phyloP scores from a whole-genome alignment of 106 monocot genomes.

The Narthecium ossifragum region DNA sequence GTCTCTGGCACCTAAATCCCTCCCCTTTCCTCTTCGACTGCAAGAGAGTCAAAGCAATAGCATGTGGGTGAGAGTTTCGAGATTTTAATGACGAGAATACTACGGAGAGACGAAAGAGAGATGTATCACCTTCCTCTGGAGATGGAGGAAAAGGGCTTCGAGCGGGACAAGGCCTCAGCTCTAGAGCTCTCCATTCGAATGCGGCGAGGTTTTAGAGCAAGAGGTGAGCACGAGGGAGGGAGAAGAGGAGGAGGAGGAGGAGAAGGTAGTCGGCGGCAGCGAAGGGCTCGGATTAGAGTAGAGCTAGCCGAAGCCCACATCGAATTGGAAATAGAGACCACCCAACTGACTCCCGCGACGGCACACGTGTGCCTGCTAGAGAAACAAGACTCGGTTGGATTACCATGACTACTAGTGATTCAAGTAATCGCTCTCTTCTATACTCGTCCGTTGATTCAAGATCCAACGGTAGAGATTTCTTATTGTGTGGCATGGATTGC shows the following conservation, averaged over 20 bases:
- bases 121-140: too few relatives aligned
- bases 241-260: background rate
- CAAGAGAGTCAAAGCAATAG: background rate
- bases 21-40: slow-evolving; percentile 25
- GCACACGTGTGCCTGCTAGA: too few relatives aligned
- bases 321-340: too few relatives aligned
- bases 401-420: too few relatives aligned
- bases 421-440: too few relatives aligned
- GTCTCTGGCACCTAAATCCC: slow-evolving; percentile 8
- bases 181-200: slow-evolving; percentile 17
- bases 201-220: background rate
- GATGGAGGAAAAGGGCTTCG: too few relatives aligned
- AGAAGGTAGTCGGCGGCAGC: background rate
- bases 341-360: too few relatives aligned
- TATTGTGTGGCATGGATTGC: too few relatives aligned
- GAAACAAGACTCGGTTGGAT: too few relatives aligned
- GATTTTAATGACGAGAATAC: slow-evolving; percentile 16
- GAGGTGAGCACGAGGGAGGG: background rate
- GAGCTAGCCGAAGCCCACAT: slow-evolving; percentile 6
- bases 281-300: background rate
- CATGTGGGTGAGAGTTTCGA: background rate
- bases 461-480: too few relatives aligned
- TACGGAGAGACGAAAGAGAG: slow-evolving; percentile 27
- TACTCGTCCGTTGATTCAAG: too few relatives aligned
- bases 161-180: background rate